Conservation (phyloP, 1,139 yeast genomes). For the Pichia terricola region DNA sequence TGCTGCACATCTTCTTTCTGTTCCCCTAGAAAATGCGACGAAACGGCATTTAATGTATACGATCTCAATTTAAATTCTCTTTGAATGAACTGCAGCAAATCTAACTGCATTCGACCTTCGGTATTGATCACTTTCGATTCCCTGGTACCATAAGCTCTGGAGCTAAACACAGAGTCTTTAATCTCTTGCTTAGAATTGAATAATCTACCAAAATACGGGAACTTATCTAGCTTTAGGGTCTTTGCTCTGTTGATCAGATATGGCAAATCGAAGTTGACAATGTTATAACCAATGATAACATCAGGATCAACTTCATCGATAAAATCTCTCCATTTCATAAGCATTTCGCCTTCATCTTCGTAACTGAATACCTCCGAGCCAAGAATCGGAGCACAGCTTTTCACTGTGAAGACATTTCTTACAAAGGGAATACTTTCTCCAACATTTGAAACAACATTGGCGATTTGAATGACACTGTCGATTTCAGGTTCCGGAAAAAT, state of each 20-base stretch:
- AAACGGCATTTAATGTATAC: slow-evolving; percentile 89
- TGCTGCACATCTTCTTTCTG: slow-evolving; percentile 98
- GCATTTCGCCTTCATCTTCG: slow-evolving; percentile 70
- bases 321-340: slow-evolving; percentile 78
- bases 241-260: slow-evolving; percentile 81
- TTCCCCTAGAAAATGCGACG: slow-evolving; percentile 88
- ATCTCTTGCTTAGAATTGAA: slow-evolving; percentile 60
- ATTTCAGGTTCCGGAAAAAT: slow-evolving; percentile 90
- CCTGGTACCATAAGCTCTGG: slow-evolving; percentile 94
- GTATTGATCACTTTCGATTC: slow-evolving; percentile 87
- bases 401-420: slow-evolving; percentile 87
- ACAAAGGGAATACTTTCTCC: slow-evolving; percentile 83
- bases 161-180: slow-evolving; percentile 75
- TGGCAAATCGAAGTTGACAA: slow-evolving; percentile 91
- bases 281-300: slow-evolving; percentile 93
- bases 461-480: slow-evolving; percentile 95
- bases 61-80: slow-evolving; percentile 92
- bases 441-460: slow-evolving; percentile 78
- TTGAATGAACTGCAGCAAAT: slow-evolving; percentile 84
- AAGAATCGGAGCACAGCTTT: slow-evolving; percentile 85
- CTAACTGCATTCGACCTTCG: slow-evolving; percentile 94
- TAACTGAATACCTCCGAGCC: slow-evolving; percentile 85
- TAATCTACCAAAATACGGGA: slow-evolving; percentile 85
- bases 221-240: slow-evolving; percentile 54
- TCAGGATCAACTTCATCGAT: slow-evolving; percentile 84